Conservation (phyloP, 1,139 yeast species). For the Taphrina sp. region DNA sequence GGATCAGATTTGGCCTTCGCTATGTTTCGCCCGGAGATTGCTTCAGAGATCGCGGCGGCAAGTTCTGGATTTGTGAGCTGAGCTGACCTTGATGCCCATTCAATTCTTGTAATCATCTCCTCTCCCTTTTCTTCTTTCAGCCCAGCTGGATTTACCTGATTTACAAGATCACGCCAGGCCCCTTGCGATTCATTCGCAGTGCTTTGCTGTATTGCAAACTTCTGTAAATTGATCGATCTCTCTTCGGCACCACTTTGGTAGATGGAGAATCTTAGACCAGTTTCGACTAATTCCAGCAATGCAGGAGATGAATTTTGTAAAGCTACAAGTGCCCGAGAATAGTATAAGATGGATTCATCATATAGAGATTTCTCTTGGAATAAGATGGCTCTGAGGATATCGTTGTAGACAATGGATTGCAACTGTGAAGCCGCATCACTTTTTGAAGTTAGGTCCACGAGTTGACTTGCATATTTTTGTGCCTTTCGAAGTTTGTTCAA, state of each 20-base stretch:
- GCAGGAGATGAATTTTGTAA: slow-evolving; percentile 14
- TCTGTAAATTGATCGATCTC: slow-evolving; percentile 17
- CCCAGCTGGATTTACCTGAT: slow-evolving; percentile 3
- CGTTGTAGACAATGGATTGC: slow-evolving; percentile 8
- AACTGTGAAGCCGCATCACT: not conserved
- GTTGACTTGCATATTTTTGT: slow-evolving; percentile 1
- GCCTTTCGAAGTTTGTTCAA: slow-evolving; percentile 27
- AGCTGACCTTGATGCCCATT: slow-evolving; percentile 24
- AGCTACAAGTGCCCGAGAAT: slow-evolving; percentile 24
- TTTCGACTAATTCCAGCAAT: slow-evolving; percentile 23
- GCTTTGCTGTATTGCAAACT: slow-evolving; percentile 21
- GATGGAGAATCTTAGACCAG: slow-evolving; percentile 15
- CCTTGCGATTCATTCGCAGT: slow-evolving; percentile 1
- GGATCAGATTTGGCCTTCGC: not conserved
- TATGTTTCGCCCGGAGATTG: slow-evolving; percentile 16
- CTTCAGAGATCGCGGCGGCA: slow-evolving; percentile 21
- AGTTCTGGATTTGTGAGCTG: slow-evolving; percentile 7
- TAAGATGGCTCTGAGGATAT: slow-evolving; percentile 9
- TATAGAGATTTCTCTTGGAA: slow-evolving; percentile 10
- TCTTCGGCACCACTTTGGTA: slow-evolving; percentile 18
- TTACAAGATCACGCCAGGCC: slow-evolving; percentile 14
- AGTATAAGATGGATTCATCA: slow-evolving; percentile 15
- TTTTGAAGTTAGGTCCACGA: not conserved
- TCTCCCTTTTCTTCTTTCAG: slow-evolving; percentile 1
- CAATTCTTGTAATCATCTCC: slow-evolving; percentile 25